phyloP scores from a whole-genome alignment of 1,284 basidiomycete genomes.

The Sporisorium reilianum region DNA sequence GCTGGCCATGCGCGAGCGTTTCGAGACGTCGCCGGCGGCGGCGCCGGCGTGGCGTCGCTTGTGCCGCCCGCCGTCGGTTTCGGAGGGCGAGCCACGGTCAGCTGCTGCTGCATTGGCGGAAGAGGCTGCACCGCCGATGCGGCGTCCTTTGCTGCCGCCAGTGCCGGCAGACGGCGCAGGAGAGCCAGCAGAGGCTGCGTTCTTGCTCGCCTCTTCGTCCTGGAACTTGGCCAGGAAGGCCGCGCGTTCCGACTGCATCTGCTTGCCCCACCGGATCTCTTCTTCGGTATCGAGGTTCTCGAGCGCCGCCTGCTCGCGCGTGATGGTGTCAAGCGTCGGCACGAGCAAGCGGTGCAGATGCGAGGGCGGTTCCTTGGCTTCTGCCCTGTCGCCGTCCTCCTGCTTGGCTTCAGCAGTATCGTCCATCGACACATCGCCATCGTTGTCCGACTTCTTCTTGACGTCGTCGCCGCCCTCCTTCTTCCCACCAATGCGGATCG shows the following conservation, averaged over 20 bases:
- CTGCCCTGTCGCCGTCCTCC: constrained; percentile 17
- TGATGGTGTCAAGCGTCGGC: constrained; percentile 44
- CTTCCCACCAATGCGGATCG: constrained; percentile 4
- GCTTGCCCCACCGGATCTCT: constrained; percentile 63
- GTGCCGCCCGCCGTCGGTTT: constrained; percentile 22
- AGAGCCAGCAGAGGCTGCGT: constrained; percentile 28
- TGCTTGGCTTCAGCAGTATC: constrained; percentile 16
- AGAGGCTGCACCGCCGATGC: constrained; percentile 17
- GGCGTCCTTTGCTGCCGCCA: constrained; percentile 22
- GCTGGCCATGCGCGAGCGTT: constrained; percentile 46
- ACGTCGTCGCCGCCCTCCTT: constrained; percentile 14
- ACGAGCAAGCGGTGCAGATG: constrained; percentile 55
- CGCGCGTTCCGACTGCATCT: constrained; percentile 62
- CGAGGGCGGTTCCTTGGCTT: constrained; percentile 39
- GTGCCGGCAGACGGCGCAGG: constrained; percentile 44
- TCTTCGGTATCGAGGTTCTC: constrained; percentile 66
- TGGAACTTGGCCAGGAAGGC: constrained; percentile 64
- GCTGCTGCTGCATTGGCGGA: constrained; percentile 13
- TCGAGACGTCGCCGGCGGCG: constrained; percentile 33
- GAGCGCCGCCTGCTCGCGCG: constrained; percentile 38
- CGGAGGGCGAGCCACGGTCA: constrained; percentile 35
- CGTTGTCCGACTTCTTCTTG: constrained; percentile 37
- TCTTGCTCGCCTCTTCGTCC: constrained; percentile 61
- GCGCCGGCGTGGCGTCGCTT: constrained; percentile 27
- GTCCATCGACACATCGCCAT: constrained; percentile 42